These are phyloP conservation scores for Orbilia brochopaga DNA, from an alignment of 2,329 filamentous ascomycete genomes.

Conservation along the genomic window DNA sequence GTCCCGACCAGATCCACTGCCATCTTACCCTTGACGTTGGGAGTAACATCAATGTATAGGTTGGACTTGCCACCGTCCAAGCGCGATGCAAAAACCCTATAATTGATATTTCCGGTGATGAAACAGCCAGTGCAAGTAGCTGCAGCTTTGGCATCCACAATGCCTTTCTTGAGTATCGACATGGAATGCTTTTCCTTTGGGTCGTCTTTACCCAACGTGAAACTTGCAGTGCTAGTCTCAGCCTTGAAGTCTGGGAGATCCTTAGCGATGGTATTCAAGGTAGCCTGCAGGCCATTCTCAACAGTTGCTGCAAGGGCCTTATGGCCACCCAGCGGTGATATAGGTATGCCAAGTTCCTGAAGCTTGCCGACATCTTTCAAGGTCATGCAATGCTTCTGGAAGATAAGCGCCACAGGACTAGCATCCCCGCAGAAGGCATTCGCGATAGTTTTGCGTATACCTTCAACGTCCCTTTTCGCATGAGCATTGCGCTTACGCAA, in stretches of 20 bases:
- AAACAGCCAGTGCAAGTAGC: background rate
- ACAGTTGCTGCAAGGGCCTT: too few relatives aligned
- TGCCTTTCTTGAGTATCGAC: background rate
- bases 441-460: background rate
- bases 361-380: background rate
- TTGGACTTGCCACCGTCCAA: background rate
- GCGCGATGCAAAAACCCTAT: background rate
- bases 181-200: background rate
- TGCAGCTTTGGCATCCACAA: background rate
- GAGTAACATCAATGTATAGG: background rate
- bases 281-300: background rate
- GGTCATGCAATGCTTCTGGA: background rate
- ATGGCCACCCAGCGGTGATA: too few relatives aligned
- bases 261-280: background rate
- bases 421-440: background rate
- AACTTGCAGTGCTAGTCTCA: background rate
- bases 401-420: background rate
- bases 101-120: background rate
- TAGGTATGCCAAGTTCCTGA: too few relatives aligned
- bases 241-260: background rate
- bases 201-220: background rate
- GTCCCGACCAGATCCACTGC: background rate
- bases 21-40: slow-evolving; percentile 4
- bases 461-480: background rate
- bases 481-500: background rate